Base-by-base conservation (phyloP, 2,329 filamentous ascomycete genomes). In the Penicillium sp. region DNA sequence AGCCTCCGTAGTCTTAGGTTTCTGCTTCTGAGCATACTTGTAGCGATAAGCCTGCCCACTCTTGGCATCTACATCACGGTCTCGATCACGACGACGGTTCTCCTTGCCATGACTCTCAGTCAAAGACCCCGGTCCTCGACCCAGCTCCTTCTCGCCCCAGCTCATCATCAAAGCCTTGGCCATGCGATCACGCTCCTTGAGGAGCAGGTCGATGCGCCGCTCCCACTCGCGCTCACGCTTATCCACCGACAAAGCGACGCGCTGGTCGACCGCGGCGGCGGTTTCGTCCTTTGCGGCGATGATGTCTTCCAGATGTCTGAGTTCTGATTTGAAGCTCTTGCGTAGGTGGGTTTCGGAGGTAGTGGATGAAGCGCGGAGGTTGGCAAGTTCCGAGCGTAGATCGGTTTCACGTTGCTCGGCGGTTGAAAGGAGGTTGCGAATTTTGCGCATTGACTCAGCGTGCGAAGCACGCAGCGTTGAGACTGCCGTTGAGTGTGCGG, bases 141-240 rank as follows among this genome's bases (percentile, higher is more conserved):
- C 72, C 45, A 75, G 51, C 42, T 77, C 75, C 51, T 74, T 74
- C 61, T 77, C 73, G 0, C 74, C 74, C 73, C 73, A 76, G 3
- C 64, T 66, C 67, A 67, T 70, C 69, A 77, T 67, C 47, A 77
- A 64, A 7, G 69, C 72, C 42, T 73, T 74, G 3, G 68, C 66
- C 72, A 77, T 74, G 31, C 66, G 65, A 26, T 77, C 74, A 10
- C 74, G 66, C 39, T 77, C 76, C 53, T 70, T 72, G 11, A 78
- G 69, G 8, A 78, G 60, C 13, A 75, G 57, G 46, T 77, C 70
- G 3, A 76, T 66, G 5, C 76, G 71, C 0, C 71, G 66, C 55
- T 76, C 69, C 76, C 76, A 78, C 51, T 75, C 74, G 24, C 71
- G 70, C 61, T 78, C 76, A 34, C 75, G 69, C 59, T 74, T 75